phyloP scores from a whole-genome alignment of 2,329 filamentous ascomycete genomes.

The Colletotrichum tanaceti region DNA sequence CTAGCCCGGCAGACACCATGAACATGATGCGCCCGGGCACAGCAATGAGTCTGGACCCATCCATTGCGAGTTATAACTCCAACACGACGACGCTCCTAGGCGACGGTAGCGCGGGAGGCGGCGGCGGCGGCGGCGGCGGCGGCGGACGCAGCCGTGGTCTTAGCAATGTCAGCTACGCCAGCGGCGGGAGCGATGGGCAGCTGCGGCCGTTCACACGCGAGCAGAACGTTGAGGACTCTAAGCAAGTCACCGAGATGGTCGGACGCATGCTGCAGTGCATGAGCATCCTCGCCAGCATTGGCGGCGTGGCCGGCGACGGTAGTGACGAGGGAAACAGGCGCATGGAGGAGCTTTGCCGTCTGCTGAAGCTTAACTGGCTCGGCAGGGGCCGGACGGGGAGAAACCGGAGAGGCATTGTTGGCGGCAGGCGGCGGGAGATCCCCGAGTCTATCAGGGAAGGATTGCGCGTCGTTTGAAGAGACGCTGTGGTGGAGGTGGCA shows the following conservation, averaged over 20 bases:
- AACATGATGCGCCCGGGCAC: slow-evolving; percentile 73
- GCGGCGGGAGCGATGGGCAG: slow-evolving; percentile 60
- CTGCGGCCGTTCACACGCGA: slow-evolving; percentile 67
- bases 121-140: slow-evolving; percentile 71
- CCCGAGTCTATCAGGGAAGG: slow-evolving; percentile 47
- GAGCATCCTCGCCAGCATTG: slow-evolving; percentile 83
- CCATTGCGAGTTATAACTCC: slow-evolving; percentile 82
- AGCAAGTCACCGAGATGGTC: slow-evolving; percentile 92
- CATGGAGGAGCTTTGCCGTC: slow-evolving; percentile 84
- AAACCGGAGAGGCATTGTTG: slow-evolving; percentile 90
- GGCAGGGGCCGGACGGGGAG: slow-evolving; percentile 89
- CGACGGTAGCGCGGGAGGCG: slow-evolving; percentile 63
- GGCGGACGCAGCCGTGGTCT: slow-evolving; percentile 81
- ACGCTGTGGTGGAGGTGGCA: background rate
- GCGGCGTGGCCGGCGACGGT: slow-evolving; percentile 53
- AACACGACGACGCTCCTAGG: slow-evolving; percentile 84
- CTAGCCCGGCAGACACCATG: slow-evolving; percentile 58
- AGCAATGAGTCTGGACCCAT: slow-evolving; percentile 78
- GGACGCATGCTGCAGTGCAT: slow-evolving; percentile 97
- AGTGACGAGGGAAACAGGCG: slow-evolving; percentile 80
- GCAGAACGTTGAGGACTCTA: slow-evolving; percentile 73
- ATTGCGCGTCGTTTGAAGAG: slow-evolving; percentile 52
- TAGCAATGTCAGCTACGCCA: slow-evolving; percentile 81
- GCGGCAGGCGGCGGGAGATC: slow-evolving; percentile 65
- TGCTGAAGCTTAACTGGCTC: slow-evolving; percentile 97